Base-by-base conservation (phyloP, 2,329 filamentous ascomycete species). In the Penicillium sp. region DNA sequence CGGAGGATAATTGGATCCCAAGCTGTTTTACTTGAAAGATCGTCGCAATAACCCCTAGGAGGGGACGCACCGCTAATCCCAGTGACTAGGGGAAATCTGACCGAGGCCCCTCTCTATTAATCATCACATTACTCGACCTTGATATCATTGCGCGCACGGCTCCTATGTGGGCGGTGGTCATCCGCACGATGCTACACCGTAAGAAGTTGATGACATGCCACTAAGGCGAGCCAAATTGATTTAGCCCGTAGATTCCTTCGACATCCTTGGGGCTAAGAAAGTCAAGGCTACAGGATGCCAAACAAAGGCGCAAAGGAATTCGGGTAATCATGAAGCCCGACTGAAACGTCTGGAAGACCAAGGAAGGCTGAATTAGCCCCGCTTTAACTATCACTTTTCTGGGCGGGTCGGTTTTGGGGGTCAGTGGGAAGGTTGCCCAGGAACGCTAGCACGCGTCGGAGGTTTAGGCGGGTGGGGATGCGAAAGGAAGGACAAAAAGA, bases 301-400 rank as follows among this genome's bases (percentile, higher is more conserved):
- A 46, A 44, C 16, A 45, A 53, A 45, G 43, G 39, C 31, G 26
- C 19, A 31, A 45, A 19, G 35, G 33, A 62, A 61, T 50, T 60
- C 19, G 54, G 55, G 44, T 49, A 61, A 62, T 62, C 54, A 63
- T 26, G 53, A 55, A 43, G 35, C 35, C 54, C 55, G 47, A 55
- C 46, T 64, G 54, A 63, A 64, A 64, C 63, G 60, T 67, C 63
- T 66, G 62, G 63, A 66, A 67, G 57, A 62, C 57, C 35, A 64
- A 58, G 59, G 64, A 64, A 67, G 63, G 57, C 59, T 58, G 58
- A 61, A 54, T 61, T 19, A 33, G 54, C 46, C 53, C 35, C 52
- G 43, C 47, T 51, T 37, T n/a, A 51, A 29, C 35, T 33, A 43
- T 35, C 29, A 14, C 33, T 35, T 35, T 14, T n/a, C 21, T 31